Base-by-base conservation (phyloP, 768 basidiomycete species). In the Lactifluus subvellereus region DNA sequence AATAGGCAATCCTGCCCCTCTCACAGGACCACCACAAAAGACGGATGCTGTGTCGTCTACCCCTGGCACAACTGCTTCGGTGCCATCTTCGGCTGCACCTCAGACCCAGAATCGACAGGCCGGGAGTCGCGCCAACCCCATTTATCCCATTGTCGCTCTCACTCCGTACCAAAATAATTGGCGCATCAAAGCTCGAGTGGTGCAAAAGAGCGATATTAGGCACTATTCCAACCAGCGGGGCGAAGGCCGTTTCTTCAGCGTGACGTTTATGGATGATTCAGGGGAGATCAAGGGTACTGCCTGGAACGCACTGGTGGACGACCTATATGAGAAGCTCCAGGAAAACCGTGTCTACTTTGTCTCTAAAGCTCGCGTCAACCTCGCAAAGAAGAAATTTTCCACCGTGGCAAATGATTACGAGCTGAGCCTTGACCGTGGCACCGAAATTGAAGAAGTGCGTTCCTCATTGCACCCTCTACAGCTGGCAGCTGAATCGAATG, bases 151-250 rank as follows among this genome's bases (percentile, higher is more conserved):
- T 67, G 96, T 97, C 72, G 89, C 87, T 6, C 82, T 98, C 50
- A 94, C 90, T 71, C 96, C 96, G 9, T 98, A 98, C 70, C 94
- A 97, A 75, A 98, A 96, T 77, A 92, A 92, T 74, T 99, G 97
- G 97, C 94, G 91, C 10, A 96, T 98, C 79, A 94, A 94, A 73
- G 96, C 92, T 33, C 88, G 92, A 47, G 92, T 98, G 54, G 89
- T 86, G 13, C 84, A 89, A 65, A 98, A 96, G 74, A 84, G 84
- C 1, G 97, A 98, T 0, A 85, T 98, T 70, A 88, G 84, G 68
- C 82, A 83, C n/a, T 99, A 88, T 84, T 88, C 89, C 4, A 98
- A 96, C 72, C 78, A 81, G 63, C 80, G 85, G 11, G 97, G 97
- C 37, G 97, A 98, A 69, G 96, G 97, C 42, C 94, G 98, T 72